These are phyloP conservation scores for Dovyalis caffra DNA, from an alignment of 345 rosid species.

Conservation along the genomic window DNA sequence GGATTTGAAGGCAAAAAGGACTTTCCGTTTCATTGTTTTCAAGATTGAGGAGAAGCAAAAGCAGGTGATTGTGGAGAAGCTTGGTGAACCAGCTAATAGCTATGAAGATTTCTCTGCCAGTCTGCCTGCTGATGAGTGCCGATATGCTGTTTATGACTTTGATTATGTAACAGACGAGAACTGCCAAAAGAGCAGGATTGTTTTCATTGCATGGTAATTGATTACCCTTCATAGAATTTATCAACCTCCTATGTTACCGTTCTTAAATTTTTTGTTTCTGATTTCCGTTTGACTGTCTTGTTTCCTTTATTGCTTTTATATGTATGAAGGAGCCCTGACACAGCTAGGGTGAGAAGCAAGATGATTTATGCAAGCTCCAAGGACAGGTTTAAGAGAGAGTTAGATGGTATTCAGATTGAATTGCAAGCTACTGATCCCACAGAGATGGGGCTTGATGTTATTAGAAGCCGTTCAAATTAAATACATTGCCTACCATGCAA, in stretches of 20 bases:
- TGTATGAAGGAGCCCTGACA: slow-evolving; percentile 57
- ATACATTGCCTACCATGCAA: slow-evolving; percentile 18
- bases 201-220: slow-evolving; percentile 63
- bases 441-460: slow-evolving; percentile 69
- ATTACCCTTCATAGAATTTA: not conserved
- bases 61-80: slow-evolving; percentile 65
- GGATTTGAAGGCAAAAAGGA: slow-evolving; percentile 66
- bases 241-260: not conserved
- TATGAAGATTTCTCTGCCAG: slow-evolving; percentile 56
- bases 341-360: slow-evolving; percentile 62
- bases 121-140: slow-evolving; percentile 65
- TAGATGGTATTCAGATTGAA: slow-evolving; percentile 64
- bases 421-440: slow-evolving; percentile 73
- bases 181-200: slow-evolving; percentile 64
- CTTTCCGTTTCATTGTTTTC: slow-evolving; percentile 57
- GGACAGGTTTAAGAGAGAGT: slow-evolving; percentile 65
- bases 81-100: slow-evolving; percentile 55
- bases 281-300: not conserved
- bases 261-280: not conserved
- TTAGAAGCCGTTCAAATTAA: slow-evolving; percentile 54
- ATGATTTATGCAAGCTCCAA: slow-evolving; percentile 76
- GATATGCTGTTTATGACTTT: slow-evolving; percentile 68
- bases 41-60: slow-evolving; percentile 67
- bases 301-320: not conserved
- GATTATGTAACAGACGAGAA: slow-evolving; percentile 65